phyloP scores from a whole-genome alignment of 2,329 filamentous ascomycete species.

The Rhinocladiella similis region DNA sequence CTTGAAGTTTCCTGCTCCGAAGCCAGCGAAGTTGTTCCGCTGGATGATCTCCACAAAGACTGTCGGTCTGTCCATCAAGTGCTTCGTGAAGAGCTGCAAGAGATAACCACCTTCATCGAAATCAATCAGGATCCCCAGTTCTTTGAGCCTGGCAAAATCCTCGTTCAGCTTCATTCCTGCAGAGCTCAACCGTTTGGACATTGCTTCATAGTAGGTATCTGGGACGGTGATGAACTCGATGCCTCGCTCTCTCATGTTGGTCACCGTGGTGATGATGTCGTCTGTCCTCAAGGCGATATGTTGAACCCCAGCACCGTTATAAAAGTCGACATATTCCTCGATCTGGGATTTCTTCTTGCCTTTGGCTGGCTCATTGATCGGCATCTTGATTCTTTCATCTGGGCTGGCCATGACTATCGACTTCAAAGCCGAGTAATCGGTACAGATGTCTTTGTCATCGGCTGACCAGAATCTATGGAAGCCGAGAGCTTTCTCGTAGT shows the following conservation, averaged over 20 bases:
- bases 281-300: slow-evolving; percentile 84
- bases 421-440: slow-evolving; percentile 85
- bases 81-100: slow-evolving; percentile 75
- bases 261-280: slow-evolving; percentile 76
- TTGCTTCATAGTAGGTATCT: slow-evolving; percentile 77
- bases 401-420: slow-evolving; percentile 87
- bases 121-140: slow-evolving; percentile 86
- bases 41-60: slow-evolving; percentile 98
- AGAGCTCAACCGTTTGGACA: slow-evolving; percentile 71
- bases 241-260: slow-evolving; percentile 77
- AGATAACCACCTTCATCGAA: slow-evolving; percentile 92
- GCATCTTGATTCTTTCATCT: slow-evolving; percentile 91
- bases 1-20: slow-evolving; percentile 95
- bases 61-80: slow-evolving; percentile 89
- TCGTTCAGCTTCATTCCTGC: slow-evolving; percentile 65
- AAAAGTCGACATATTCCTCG: slow-evolving; percentile 89
- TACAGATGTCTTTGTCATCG: slow-evolving; percentile 89
- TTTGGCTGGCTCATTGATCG: slow-evolving; percentile 91
- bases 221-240: slow-evolving; percentile 93
- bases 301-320: slow-evolving; percentile 85
- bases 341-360: slow-evolving; percentile 94
- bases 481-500: slow-evolving; percentile 84
- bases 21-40: slow-evolving; percentile 84
- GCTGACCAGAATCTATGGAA: slow-evolving; percentile 99
- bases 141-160: slow-evolving; percentile 74